Evolutionary conservation across 257 asterid genomes (phyloP).

Genomic region (Ajuga chamaepitys): DNA sequence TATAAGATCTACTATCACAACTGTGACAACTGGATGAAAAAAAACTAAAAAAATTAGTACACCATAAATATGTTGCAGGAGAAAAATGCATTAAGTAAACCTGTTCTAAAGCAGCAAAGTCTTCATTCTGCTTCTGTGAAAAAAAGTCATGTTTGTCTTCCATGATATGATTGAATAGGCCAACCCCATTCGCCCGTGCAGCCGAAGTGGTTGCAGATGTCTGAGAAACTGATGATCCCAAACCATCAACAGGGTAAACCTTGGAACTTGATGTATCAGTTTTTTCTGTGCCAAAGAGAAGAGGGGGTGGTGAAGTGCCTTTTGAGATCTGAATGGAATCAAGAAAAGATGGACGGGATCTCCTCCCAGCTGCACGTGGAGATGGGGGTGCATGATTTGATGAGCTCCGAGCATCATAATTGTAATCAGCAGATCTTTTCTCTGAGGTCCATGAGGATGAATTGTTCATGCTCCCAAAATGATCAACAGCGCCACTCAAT

Average conservation of each 20-base stretch:
- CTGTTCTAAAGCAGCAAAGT: conserved; percentile 93
- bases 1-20: not conserved
- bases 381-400: conserved; percentile 37
- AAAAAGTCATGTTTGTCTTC: conserved; percentile 37
- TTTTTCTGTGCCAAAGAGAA: conserved; percentile 32
- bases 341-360: conserved; percentile 86
- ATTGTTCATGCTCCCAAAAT: conserved; percentile 25
- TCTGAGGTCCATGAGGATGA: conserved; percentile 45
- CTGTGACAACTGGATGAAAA: not conserved
- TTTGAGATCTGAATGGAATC: conserved; percentile 71
- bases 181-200: conserved; percentile 39
- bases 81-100: conserved; percentile 29
- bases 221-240: conserved; percentile 44
- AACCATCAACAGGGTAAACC: conserved; percentile 49
- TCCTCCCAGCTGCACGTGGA: conserved; percentile 53
- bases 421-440: conserved; percentile 29
- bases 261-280: conserved; percentile 41
- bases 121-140: conserved; percentile 72
- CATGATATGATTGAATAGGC: conserved; percentile 32
- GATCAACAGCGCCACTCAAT: conserved; percentile 25
- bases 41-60: not conserved
- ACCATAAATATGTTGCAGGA: not conserved
- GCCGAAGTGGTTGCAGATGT: conserved; percentile 24
- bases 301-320: conserved; percentile 45
- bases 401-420: conserved; percentile 38